These are phyloP conservation scores for Microdochium trichocladiopsis DNA, from an alignment of 2,329 filamentous ascomycete genomes.

Conservation along the genomic window DNA sequence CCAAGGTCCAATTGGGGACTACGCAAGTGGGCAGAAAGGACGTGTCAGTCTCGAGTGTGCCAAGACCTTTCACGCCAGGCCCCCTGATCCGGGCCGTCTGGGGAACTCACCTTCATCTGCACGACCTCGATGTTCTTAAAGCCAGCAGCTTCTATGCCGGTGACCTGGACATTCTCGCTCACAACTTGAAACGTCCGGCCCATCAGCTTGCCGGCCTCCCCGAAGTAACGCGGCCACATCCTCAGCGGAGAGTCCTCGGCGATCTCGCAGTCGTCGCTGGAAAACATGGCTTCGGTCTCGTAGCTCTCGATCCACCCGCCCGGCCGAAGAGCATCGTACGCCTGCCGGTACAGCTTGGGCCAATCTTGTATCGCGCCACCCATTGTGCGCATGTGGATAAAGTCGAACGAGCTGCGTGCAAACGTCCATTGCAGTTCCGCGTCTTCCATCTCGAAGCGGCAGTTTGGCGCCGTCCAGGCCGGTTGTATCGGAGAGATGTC, in stretches of 20 bases:
- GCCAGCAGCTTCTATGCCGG: slow-evolving; percentile 19
- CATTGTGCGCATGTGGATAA: slow-evolving; percentile 12
- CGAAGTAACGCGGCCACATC: slow-evolving; percentile 25
- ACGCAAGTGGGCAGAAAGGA: not conserved
- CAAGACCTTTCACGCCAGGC: no score
- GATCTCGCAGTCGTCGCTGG: slow-evolving; percentile 19
- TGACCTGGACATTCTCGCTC: slow-evolving; percentile 20
- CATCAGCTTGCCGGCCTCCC: slow-evolving; percentile 21
- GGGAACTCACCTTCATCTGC: slow-evolving; percentile 11
- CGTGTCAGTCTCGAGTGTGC: no score
- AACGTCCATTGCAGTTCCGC: slow-evolving; percentile 9
- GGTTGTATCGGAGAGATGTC: slow-evolving; percentile 15
- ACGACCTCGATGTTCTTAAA: slow-evolving; percentile 16
- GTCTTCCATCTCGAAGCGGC: slow-evolving; percentile 12
- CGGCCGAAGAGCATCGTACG: slow-evolving; percentile 6
- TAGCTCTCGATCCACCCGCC: slow-evolving; percentile 10
- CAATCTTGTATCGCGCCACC: slow-evolving; percentile 11
- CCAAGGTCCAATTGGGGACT: slow-evolving; percentile 33
- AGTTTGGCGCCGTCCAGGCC: slow-evolving; percentile 9
- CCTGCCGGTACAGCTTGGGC: slow-evolving; percentile 8
- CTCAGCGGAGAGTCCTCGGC: slow-evolving; percentile 17
- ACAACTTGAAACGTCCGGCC: slow-evolving; percentile 21
- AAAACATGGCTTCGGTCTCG: slow-evolving; percentile 11
- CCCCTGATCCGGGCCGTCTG: no score
- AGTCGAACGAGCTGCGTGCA: slow-evolving; percentile 8